Conservation (phyloP, 2,329 filamentous ascomycete species). For the Botrytis pseudocinerea region DNA sequence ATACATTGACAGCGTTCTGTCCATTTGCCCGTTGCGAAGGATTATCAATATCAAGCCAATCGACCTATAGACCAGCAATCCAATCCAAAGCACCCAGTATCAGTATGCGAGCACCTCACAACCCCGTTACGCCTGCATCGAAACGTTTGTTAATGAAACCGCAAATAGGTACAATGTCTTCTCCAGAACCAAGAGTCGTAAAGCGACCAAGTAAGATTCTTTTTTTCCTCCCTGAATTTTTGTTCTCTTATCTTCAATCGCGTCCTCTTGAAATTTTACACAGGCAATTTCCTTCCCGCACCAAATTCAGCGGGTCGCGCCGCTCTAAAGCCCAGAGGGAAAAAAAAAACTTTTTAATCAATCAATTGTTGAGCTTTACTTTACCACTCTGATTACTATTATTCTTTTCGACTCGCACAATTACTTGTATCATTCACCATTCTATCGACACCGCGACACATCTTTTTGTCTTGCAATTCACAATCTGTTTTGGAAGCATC, state of each 20-base stretch:
- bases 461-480: background rate
- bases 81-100: background rate
- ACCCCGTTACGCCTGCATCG: background rate
- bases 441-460: background rate
- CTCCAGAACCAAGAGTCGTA: constrained; percentile 34
- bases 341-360: constrained; percentile 1
- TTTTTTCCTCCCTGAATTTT: background rate
- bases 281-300: background rate
- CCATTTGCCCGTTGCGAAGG: background rate
- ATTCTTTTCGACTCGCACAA: constrained; percentile 6
- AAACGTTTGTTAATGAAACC: constrained; percentile 24
- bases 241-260: background rate
- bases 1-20: background rate
- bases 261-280: background rate
- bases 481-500: background rate
- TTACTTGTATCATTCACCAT: constrained; percentile 20
- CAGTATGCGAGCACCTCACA: constrained; percentile 8
- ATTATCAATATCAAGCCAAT: background rate
- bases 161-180: constrained; percentile 27
- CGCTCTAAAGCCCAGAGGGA: background rate
- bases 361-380: background rate
- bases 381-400: background rate
- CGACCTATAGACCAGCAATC: background rate
- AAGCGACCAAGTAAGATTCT: constrained; percentile 40
- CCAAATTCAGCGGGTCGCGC: constrained; percentile 11